These are phyloP conservation scores for Magnaporthales sp. DNA, from an alignment of 2,329 filamentous ascomycete species.

Conservation along the genomic window DNA sequence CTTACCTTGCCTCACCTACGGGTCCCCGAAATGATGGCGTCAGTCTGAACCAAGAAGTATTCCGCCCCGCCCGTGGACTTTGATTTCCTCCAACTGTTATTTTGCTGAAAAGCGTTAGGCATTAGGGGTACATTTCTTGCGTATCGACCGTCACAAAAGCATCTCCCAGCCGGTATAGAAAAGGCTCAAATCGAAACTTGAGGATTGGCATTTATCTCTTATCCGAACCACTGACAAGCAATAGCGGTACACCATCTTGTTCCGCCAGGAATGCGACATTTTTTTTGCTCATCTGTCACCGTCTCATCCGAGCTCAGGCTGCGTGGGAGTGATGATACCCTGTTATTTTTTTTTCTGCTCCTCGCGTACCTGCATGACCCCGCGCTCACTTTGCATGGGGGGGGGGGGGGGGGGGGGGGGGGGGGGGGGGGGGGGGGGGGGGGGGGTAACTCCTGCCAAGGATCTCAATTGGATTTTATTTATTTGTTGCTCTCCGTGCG, in stretches of 20 bases:
- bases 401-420: too few relatives aligned
- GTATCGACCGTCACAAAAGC: not conserved
- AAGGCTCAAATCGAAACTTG: not conserved
- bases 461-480: not conserved
- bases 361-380: not conserved
- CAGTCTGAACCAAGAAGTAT: not conserved
- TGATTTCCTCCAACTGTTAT: not conserved
- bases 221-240: not conserved
- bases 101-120: not conserved
- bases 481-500: not conserved
- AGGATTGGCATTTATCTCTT: not conserved
- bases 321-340: not conserved
- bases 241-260: not conserved
- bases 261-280: not conserved
- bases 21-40: not conserved
- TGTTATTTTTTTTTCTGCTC: not conserved
- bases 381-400: not conserved
- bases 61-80: not conserved
- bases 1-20: not conserved
- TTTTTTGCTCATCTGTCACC: not conserved
- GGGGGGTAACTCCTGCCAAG: not conserved
- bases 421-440: too few relatives aligned
- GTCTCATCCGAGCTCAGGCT: not conserved
- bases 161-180: not conserved
- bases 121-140: not conserved